These are phyloP conservation scores for Phytophthora vignae DNA, from an alignment of 352 stramenopile species.

Conservation along the genomic window DNA sequence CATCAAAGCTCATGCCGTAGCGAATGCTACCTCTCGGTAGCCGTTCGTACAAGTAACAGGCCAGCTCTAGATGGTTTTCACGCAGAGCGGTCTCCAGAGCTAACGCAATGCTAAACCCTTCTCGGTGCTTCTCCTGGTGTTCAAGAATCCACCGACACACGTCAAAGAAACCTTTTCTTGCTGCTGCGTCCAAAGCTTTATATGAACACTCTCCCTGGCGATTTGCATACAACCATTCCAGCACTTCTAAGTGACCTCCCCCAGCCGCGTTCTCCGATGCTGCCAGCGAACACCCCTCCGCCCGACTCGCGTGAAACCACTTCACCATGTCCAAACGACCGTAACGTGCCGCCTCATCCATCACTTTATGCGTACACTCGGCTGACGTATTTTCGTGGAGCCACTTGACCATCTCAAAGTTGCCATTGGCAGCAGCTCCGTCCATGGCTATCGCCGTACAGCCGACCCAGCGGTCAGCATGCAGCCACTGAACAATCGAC, in stretches of 20 bases:
- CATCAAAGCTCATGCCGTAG: conserved; percentile 1
- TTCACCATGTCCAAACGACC: neutral
- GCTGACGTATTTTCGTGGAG: neutral
- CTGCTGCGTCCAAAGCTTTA: neutral
- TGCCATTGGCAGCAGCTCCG: neutral
- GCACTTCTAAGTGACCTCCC: neutral
- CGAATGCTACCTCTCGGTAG: neutral
- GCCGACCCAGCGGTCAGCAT: neutral
- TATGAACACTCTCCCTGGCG: neutral
- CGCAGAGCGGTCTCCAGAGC: neutral
- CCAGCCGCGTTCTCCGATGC: neutral
- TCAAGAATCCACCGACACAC: neutral
- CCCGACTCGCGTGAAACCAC: neutral
- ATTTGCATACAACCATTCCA: conserved; percentile 1
- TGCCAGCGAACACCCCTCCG: neutral
- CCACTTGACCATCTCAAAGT: conserved; percentile 1
- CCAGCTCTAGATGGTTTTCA: conserved; percentile 3
- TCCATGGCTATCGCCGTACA: neutral
- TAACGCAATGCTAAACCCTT: neutral
- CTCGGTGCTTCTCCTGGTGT: neutral
- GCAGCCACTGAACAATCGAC: conserved; percentile 1
- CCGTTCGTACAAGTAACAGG: neutral
- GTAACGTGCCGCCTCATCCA: neutral
- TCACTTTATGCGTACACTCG: neutral
- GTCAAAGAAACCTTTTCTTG: neutral